Evolutionary conservation across 164 flowering plant genomes (phyloP).

Genomic region (Chloranthus sessilifolius): DNA sequence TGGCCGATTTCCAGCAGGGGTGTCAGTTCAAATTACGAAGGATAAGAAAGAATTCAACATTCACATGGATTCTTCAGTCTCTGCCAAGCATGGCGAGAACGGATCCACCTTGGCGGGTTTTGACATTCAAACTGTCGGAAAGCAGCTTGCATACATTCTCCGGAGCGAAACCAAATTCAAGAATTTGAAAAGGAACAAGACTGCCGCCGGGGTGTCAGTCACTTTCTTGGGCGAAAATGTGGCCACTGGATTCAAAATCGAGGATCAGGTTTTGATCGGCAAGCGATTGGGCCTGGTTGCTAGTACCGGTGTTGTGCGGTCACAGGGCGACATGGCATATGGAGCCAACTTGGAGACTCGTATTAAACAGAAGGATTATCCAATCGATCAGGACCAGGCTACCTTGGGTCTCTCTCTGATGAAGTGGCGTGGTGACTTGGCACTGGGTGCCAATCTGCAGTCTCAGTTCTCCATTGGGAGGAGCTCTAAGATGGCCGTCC

Average conservation of each 20-base stretch:
- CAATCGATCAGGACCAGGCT: constrained; percentile 82
- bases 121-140: constrained; percentile 82
- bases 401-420: constrained; percentile 75
- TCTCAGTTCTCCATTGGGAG: constrained; percentile 77
- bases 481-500: constrained; percentile 65
- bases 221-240: constrained; percentile 85
- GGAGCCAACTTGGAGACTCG: constrained; percentile 86
- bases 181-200: constrained; percentile 67
- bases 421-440: constrained; percentile 89
- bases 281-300: constrained; percentile 66
- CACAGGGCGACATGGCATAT: constrained; percentile 73
- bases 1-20: constrained; percentile 51
- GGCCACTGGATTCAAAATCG: constrained; percentile 71
- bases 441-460: constrained; percentile 73
- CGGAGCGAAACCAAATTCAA: constrained; percentile 86
- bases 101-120: constrained; percentile 82
- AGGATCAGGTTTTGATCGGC: constrained; percentile 74
- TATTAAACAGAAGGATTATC: constrained; percentile 65
- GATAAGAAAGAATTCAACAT: constrained; percentile 92
- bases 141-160: constrained; percentile 71
- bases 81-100: constrained; percentile 74
- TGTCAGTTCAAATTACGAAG: constrained; percentile 71
- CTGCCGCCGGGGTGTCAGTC: constrained; percentile 68
- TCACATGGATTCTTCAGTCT: constrained; percentile 78
- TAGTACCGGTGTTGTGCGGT: constrained; percentile 72